Evolutionary conservation across 139 green algal species (phyloP).

Genomic region (Protoeuglena noctilucae): DNA sequence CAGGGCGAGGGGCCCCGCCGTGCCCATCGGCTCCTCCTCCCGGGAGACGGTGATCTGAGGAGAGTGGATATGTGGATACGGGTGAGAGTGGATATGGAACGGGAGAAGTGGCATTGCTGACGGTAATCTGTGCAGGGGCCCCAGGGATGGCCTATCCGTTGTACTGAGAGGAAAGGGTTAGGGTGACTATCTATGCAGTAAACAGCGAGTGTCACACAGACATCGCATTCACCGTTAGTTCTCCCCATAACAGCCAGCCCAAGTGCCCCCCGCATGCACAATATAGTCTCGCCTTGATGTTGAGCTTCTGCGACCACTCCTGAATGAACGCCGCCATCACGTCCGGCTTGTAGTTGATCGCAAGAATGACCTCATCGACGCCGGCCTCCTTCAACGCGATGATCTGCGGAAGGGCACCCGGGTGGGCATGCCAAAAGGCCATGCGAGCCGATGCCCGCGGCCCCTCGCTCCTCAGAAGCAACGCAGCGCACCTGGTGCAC

Average conservation of each 20-base stretch:
- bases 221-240: too few species aligned
- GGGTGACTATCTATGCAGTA: too few species aligned
- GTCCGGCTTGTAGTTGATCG: conserved; percentile 91
- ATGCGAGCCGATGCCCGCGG: background rate
- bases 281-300: too few species aligned
- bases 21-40: conserved; percentile 94
- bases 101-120: too few species aligned
- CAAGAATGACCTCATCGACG: conserved; percentile 82
- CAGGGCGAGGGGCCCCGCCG: conserved; percentile 79
- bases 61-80: too few species aligned
- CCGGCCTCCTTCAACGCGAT: conserved; percentile 78
- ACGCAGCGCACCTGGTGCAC: conserved; percentile 67
- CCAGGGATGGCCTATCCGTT: too few species aligned
- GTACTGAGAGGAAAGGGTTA: too few species aligned
- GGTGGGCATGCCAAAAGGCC: conserved; percentile 13
- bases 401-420: conserved; percentile 23
- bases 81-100: too few species aligned
- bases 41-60: conserved; percentile 30
- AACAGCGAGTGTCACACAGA: too few species aligned
- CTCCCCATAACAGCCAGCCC: too few species aligned
- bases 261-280: too few species aligned
- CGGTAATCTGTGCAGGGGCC: too few species aligned
- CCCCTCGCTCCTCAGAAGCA: background rate
- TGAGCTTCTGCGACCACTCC: conserved; percentile 88
- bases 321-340: conserved; percentile 87